These are phyloP conservation scores for Coemansia sp. DNA, from an alignment of 192 early-diverging fungal genomes.

Conservation along the genomic window DNA sequence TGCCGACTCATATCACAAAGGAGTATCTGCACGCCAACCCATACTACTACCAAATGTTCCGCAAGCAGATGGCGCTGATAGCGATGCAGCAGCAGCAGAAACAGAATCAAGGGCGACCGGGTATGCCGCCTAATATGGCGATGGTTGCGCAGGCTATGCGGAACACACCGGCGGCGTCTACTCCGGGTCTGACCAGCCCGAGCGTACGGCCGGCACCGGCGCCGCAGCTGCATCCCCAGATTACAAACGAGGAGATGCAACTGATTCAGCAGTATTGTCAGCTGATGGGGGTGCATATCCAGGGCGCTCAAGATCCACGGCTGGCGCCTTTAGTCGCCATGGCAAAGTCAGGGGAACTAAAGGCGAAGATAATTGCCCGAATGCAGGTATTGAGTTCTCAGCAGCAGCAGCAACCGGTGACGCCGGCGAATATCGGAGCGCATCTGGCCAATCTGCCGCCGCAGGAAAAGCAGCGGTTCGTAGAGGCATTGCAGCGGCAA, in stretches of 20 bases:
- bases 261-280: constrained; percentile 34
- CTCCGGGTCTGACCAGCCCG: constrained; percentile 17
- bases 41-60: constrained; percentile 24
- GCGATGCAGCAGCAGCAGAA: constrained; percentile 16
- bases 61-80: constrained; percentile 16
- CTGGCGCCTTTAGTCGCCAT: constrained; percentile 17
- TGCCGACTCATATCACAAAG: constrained; percentile 36
- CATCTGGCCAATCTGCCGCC: constrained; percentile 23
- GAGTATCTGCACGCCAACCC: constrained; percentile 48
- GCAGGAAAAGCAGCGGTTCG: constrained; percentile 22
- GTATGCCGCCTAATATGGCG: constrained; percentile 19
- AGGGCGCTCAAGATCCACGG: constrained; percentile 23
- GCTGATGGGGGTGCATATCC: constrained; percentile 14
- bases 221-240: constrained; percentile 8
- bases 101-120: constrained; percentile 28
- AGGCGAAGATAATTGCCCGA: constrained; percentile 11
- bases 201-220: constrained; percentile 10
- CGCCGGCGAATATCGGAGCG: constrained; percentile 9
- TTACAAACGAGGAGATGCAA: constrained; percentile 31
- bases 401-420: constrained; percentile 16
- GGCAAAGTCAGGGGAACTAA: constrained; percentile 40
- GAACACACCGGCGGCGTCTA: background rate
- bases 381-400: constrained; percentile 14
- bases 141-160: constrained; percentile 26
- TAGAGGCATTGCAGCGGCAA: constrained; percentile 37